A percentile compares a stretch with the other conserved stretches of the same genome.
These are phyloP conservation scores for Scopulariopsis brevicaulis DNA, from an alignment of 2,329 filamentous ascomycete genomes.

Conservation along the genomic window DNA sequence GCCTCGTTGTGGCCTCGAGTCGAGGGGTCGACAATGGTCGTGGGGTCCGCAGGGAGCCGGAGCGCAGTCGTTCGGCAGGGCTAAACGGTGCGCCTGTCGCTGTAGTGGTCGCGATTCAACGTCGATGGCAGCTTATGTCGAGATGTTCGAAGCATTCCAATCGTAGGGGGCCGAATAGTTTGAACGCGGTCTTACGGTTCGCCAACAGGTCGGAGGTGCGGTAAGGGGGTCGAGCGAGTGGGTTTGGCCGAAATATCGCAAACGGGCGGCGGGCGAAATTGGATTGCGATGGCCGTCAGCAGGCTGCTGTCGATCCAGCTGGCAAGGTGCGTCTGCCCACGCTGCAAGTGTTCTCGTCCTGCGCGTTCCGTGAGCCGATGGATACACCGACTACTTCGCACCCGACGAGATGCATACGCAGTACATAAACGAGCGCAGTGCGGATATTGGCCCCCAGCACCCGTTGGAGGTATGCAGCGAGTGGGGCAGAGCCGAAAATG, in stretches of 20 bases:
- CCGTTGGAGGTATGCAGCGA: background rate
- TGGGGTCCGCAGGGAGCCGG: too few relatives aligned
- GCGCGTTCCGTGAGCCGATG: background rate
- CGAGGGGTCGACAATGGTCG: background rate
- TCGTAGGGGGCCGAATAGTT: too few relatives aligned
- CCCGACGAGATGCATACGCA: background rate
- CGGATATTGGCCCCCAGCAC: background rate
- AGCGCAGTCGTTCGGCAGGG: too few relatives aligned
- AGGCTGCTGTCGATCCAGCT: background rate
- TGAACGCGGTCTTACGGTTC: too few relatives aligned
- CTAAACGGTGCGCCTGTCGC: too few relatives aligned
- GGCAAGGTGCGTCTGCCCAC: background rate
- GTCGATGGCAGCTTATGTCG: too few relatives aligned
- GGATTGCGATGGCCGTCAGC: background rate
- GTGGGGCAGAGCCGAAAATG: background rate
- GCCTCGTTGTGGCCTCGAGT: background rate
- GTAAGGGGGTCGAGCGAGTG: background rate
- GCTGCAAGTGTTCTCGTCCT: background rate
- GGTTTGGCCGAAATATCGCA: background rate
- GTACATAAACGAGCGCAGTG: background rate
- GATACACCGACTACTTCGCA: background rate
- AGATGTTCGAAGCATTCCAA: too few relatives aligned
- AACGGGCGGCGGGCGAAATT: background rate
- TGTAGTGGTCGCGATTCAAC: too few relatives aligned
- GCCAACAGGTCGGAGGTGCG: too few relatives aligned